phyloP scores from a whole-genome alignment of 805 yeast species.

The Ogataea neopini region DNA sequence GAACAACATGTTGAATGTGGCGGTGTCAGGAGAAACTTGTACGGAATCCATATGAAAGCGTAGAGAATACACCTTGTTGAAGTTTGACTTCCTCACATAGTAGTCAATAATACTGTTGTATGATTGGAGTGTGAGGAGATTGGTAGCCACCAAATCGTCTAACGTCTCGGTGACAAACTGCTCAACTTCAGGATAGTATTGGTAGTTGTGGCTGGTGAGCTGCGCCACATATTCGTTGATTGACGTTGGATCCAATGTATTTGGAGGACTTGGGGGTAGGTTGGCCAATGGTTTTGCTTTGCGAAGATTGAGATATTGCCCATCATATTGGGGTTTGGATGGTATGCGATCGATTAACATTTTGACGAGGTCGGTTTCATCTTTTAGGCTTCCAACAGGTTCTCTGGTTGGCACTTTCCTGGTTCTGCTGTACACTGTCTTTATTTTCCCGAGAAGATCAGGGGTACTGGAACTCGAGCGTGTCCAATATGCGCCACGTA shows the following conservation, averaged over 20 bases:
- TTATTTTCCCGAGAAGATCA: neutral
- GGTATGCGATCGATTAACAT: constrained; percentile 1
- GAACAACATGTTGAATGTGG: constrained; percentile 16
- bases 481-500: too few species aligned
- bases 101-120: constrained; percentile 12
- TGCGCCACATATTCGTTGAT: constrained; percentile 13
- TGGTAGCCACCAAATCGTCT: constrained; percentile 10
- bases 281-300: constrained; percentile 6
- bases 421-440: constrained; percentile 1
- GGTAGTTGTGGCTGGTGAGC: constrained; percentile 11
- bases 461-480: neutral
- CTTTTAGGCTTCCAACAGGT: neutral
- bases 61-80: constrained; percentile 3
- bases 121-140: constrained; percentile 7
- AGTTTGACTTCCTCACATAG: constrained; percentile 8
- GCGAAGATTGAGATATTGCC: constrained; percentile 4
- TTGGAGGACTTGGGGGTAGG: constrained; percentile 12
- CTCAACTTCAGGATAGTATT: constrained; percentile 5
- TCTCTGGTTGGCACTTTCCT: neutral
- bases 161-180: constrained; percentile 15
- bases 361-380: constrained; percentile 1
- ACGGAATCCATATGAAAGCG: constrained; percentile 8
- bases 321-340: neutral
- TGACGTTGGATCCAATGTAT: neutral
- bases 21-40: constrained; percentile 4